These are phyloP conservation scores for Leptographium flavum DNA, from an alignment of 2,329 filamentous ascomycete genomes.

Conservation along the genomic window DNA sequence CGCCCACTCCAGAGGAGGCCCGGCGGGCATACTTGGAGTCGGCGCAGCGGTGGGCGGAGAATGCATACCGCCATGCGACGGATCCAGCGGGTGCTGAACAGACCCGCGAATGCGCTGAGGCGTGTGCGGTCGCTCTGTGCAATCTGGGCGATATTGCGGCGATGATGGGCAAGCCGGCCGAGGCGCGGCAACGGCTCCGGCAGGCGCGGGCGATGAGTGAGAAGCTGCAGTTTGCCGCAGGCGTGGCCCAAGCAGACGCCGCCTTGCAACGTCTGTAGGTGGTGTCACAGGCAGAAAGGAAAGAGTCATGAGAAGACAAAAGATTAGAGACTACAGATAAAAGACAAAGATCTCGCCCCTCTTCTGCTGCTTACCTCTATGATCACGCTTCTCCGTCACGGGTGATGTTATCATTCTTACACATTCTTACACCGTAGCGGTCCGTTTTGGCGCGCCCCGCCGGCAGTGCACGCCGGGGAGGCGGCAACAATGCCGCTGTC, in stretches of 20 bases:
- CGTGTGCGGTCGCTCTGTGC: constrained; percentile 71
- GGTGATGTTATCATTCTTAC: too few species aligned
- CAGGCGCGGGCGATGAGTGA: constrained; percentile 51
- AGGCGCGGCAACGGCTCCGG: constrained; percentile 54
- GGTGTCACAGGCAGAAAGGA: too few species aligned
- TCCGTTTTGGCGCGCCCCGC: too few species aligned
- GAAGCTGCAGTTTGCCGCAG: constrained; percentile 36
- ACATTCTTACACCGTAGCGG: too few species aligned
- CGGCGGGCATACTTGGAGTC: constrained; percentile 51
- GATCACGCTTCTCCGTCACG: too few species aligned
- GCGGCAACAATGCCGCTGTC: too few species aligned
- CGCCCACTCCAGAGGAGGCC: constrained; percentile 21
- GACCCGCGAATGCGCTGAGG: constrained; percentile 68
- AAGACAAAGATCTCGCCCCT: too few species aligned
- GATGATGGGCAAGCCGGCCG: constrained; percentile 49
- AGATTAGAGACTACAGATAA: too few species aligned
- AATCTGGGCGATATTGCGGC: constrained; percentile 77
- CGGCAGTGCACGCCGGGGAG: too few species aligned
- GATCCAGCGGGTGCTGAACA: constrained; percentile 51
- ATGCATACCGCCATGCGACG: constrained; percentile 54
- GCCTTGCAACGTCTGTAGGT: constrained; percentile 22
- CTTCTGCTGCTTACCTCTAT: too few species aligned
- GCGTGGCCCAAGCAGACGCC: constrained; percentile 35
- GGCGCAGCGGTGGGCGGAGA: constrained; percentile 64
- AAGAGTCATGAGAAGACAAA: too few species aligned